phyloP scores from a whole-genome alignment of 2,329 filamentous ascomycete genomes.

The Sporothrix protearum region DNA sequence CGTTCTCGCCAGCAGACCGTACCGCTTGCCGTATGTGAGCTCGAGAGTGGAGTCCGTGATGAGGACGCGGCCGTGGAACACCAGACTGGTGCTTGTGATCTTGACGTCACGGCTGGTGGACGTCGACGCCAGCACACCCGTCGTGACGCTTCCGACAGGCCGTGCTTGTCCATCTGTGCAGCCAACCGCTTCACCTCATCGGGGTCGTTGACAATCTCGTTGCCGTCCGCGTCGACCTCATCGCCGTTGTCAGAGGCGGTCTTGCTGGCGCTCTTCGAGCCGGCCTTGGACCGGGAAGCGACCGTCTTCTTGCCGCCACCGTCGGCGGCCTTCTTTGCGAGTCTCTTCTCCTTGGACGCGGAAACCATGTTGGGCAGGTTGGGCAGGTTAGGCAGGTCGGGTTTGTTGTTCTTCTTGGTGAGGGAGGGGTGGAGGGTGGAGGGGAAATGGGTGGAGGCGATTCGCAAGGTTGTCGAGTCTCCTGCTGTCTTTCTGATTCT shows the following conservation, averaged over 20 bases:
- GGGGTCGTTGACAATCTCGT: constrained; percentile 67
- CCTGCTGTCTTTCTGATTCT: not conserved
- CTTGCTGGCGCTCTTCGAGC: constrained; percentile 61
- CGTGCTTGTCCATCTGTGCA: constrained; percentile 92
- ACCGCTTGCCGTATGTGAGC: constrained; percentile 86
- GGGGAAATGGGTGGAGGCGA: not conserved
- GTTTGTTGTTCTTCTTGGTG: constrained; percentile 7
- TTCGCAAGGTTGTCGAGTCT: not conserved
- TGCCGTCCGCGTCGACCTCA: constrained; percentile 63
- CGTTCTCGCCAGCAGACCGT: constrained; percentile 96
- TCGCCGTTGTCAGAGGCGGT: constrained; percentile 69
- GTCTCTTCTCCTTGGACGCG: constrained; percentile 67
- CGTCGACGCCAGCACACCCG: constrained; percentile 87
- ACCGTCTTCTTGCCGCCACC: constrained; percentile 77
- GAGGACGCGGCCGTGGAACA: constrained; percentile 96
- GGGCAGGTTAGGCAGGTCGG: constrained; percentile 47
- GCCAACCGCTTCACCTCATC: constrained; percentile 82
- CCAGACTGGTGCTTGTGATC: constrained; percentile 86
- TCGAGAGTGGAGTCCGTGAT: constrained; percentile 93
- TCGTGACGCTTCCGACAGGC: constrained; percentile 96
- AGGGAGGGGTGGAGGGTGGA: not conserved
- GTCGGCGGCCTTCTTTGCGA: constrained; percentile 67
- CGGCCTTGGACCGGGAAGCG: constrained; percentile 61
- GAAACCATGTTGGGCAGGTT: constrained; percentile 57
- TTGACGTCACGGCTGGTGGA: constrained; percentile 89